Conservation (phyloP, 2,329 filamentous ascomycete genomes). For the Magnaporthales sp. region DNA sequence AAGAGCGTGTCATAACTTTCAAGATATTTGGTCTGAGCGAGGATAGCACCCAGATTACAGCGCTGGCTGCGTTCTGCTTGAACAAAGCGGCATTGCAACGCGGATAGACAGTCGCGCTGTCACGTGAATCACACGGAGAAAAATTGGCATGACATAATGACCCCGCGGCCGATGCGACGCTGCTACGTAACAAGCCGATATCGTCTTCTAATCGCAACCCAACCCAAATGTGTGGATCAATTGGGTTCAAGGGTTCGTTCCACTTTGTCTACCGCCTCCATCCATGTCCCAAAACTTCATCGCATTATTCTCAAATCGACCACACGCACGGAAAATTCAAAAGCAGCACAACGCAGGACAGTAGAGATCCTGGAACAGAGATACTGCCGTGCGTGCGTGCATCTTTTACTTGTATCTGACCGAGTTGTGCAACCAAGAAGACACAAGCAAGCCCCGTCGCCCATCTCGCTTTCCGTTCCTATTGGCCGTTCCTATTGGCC, state of each 20-base stretch:
- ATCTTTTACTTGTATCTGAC: not conserved
- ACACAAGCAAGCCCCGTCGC: not conserved
- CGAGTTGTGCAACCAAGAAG: not conserved
- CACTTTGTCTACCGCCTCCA: too few species aligned
- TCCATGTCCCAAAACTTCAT: not conserved
- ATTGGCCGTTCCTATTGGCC: too few species aligned
- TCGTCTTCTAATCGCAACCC: not conserved
- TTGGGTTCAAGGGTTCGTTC: constrained; percentile 1
- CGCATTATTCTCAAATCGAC: not conserved
- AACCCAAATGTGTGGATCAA: not conserved
- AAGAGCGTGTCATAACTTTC: too few species aligned
- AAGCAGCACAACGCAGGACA: not conserved
- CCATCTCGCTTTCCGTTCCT: not conserved
- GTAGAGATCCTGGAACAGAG: not conserved
- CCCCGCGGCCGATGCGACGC: not conserved
- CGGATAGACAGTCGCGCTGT: not conserved
- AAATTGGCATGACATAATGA: not conserved
- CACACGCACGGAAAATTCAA: not conserved
- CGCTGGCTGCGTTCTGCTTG: too few species aligned
- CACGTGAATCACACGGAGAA: not conserved
- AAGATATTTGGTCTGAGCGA: too few species aligned
- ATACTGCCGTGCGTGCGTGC: not conserved
- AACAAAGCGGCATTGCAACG: too few species aligned
- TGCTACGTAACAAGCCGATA: not conserved
- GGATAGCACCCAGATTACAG: too few species aligned